Base-by-base conservation (phyloP, 805 yeast genomes). In the Schizosaccharomyces cryophilus region DNA sequence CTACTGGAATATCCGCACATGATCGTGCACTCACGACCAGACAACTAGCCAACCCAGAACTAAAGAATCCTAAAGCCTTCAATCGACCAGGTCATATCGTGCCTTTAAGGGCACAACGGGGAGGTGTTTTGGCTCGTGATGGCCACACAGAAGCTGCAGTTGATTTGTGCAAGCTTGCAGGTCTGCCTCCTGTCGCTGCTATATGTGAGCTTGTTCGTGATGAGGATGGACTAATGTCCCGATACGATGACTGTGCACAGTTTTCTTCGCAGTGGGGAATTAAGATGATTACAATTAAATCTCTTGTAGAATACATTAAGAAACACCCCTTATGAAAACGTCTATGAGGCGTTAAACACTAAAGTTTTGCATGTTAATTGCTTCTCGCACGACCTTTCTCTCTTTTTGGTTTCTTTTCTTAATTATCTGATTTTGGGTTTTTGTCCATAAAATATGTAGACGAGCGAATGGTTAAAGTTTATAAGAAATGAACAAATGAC, bases 91-190 rank as follows among this genome's bases (percentile, higher is more conserved):
- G 99, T 19, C 99, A 93, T 69, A 75, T 93, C 38, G 80, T 90
- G 65, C 99, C 98, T 2, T 77, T 93, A 66, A 78, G 97, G 66
- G 97, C 97, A 2, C 85, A 78, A 24, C 85, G 85, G 29, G 95
- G 95, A 0, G 83, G 95, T 61, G 80, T 93, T 62, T 74, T 81
- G 62, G 73, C 74, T 60, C 84, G 99, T 75, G 76, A 85, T 62
- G 99, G 99, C 17, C 99, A 93, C 70, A 93, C 99, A 11, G 99
- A 93, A 73, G 97, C 98, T 19, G 88, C 87, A 31, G 95, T 93
- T 35, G 95, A 90, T 69, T 76, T 93, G 64, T 83, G 95, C 69
- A 73, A 74, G 67, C 75, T 89, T 67, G 78, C 90, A 5, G 88
- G 87, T 0, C 75, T 85, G 66, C 79, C 80, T 64, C 95, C 93